These are phyloP conservation scores for Chimonanthus praecox DNA, from an alignment of 164 flowering plant genomes.

Conservation along the genomic window DNA sequence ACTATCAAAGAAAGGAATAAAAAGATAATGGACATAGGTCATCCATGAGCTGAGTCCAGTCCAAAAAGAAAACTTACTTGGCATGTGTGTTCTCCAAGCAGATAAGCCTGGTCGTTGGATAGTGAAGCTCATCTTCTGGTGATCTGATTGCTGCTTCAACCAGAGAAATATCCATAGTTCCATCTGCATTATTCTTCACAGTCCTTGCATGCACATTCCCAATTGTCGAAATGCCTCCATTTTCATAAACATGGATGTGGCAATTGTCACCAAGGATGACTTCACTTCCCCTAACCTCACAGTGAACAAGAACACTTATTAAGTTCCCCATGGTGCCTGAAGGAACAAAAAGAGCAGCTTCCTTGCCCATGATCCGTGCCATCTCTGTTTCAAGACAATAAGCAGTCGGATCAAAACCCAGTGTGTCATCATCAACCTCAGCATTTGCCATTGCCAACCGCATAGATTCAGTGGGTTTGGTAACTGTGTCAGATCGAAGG, in stretches of 20 bases:
- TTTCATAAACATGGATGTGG: conserved; percentile 83
- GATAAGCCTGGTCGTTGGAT: conserved; percentile 81
- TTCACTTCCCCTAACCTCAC: conserved; percentile 84
- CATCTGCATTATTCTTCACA: conserved; percentile 74
- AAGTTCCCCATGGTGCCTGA: conserved; percentile 98
- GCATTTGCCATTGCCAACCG: conserved; percentile 83
- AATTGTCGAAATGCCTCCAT: conserved; percentile 86
- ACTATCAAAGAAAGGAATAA: background rate
- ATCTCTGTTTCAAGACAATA: conserved; percentile 64
- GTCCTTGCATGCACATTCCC: conserved; percentile 84
- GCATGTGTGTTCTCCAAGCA: conserved; percentile 95
- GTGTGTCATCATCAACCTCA: conserved; percentile 88
- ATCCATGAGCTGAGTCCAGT: background rate
- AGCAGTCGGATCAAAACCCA: conserved; percentile 77
- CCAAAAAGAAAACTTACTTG: conserved; percentile 44
- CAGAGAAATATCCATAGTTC: conserved; percentile 72
- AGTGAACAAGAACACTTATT: conserved; percentile 80
- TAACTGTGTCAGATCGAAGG: conserved; percentile 93
- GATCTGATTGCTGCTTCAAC: conserved; percentile 84
- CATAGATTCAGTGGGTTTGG: conserved; percentile 86
- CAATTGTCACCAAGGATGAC: conserved; percentile 81
- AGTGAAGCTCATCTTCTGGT: conserved; percentile 55
- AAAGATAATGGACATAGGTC: background rate
- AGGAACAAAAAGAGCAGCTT: conserved; percentile 86
- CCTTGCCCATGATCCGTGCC: conserved; percentile 74